Evolutionary conservation across 2,329 filamentous ascomycete species (phyloP).

Genomic region (Aspergillus fijiensis): DNA sequence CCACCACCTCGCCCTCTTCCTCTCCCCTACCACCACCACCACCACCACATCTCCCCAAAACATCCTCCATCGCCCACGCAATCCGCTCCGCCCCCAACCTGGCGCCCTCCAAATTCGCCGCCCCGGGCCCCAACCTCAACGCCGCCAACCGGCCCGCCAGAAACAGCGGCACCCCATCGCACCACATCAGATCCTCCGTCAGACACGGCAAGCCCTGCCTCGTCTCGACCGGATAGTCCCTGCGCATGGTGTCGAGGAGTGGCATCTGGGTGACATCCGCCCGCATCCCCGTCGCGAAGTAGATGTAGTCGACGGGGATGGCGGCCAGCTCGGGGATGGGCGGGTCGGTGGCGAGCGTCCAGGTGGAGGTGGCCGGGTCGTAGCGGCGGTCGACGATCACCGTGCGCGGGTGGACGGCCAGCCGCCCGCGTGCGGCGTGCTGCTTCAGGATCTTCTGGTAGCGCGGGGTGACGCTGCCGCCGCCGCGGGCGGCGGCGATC

Average conservation of each 20-base stretch:
- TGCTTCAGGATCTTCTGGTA: conserved; percentile 67
- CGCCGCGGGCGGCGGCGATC: conserved; percentile 65
- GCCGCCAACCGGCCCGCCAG: conserved; percentile 67
- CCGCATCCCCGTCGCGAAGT: conserved; percentile 72
- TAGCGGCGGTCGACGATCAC: conserved; percentile 55
- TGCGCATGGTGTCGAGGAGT: conserved; percentile 59
- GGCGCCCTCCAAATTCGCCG: conserved; percentile 71
- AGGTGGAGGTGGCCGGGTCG: conserved; percentile 48
- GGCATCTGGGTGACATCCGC: conserved; percentile 62
- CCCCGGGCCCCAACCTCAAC: conserved; percentile 68
- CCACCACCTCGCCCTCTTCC: conserved; percentile 21
- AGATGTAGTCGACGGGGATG: conserved; percentile 63
- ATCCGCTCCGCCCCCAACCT: conserved; percentile 71
- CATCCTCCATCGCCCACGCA: conserved; percentile 66
- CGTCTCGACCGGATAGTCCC: conserved; percentile 60
- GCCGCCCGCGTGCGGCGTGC: conserved; percentile 46
- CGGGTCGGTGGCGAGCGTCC: conserved; percentile 56
- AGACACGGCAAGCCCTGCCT: conserved; percentile 69
- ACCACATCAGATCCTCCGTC: conserved; percentile 75
- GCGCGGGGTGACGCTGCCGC: conserved; percentile 71
- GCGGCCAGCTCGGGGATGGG: conserved; percentile 46
- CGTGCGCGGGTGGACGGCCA: conserved; percentile 60
- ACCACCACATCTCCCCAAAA: conserved; percentile 40
- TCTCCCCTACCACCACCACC: conserved; percentile 13
- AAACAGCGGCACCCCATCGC: conserved; percentile 69